Conservation (phyloP, 345 rosid species). For the Toxicodendron radicans region DNA sequence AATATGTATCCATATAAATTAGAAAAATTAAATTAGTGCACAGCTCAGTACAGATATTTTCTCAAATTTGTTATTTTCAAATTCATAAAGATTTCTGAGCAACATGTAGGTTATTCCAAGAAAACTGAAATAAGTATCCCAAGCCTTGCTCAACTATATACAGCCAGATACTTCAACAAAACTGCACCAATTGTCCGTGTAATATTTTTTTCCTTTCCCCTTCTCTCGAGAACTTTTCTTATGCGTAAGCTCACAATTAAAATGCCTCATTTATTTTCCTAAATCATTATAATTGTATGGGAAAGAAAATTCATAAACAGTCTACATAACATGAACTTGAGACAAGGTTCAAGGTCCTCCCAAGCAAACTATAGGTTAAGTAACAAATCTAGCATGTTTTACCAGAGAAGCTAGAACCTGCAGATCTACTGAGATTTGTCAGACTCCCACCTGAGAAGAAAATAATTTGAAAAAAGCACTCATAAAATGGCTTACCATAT, state of each 20-base stretch:
- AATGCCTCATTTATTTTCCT: neutral
- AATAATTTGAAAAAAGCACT: neutral
- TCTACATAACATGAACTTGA: neutral
- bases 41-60: neutral
- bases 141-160: neutral
- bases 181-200: neutral
- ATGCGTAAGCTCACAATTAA: neutral
- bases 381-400: neutral
- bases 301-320: neutral
- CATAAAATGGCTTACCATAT: slow-evolving; percentile 44
- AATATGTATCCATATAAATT: neutral
- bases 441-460: neutral
- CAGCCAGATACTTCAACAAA: neutral
- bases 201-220: neutral
- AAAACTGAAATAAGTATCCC: neutral
- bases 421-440: neutral
- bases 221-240: neutral
- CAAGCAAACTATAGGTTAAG: neutral
- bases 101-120: neutral
- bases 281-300: neutral
- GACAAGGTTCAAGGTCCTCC: neutral
- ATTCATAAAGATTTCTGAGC: neutral
- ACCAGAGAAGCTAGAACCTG: neutral
- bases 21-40: neutral
- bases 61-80: neutral